A percentile compares a stretch with the other conserved stretches of the same genome.
Evolutionary conservation across 2,329 filamentous ascomycete genomes (phyloP).

Genomic region (Acrocalymma vagum): DNA sequence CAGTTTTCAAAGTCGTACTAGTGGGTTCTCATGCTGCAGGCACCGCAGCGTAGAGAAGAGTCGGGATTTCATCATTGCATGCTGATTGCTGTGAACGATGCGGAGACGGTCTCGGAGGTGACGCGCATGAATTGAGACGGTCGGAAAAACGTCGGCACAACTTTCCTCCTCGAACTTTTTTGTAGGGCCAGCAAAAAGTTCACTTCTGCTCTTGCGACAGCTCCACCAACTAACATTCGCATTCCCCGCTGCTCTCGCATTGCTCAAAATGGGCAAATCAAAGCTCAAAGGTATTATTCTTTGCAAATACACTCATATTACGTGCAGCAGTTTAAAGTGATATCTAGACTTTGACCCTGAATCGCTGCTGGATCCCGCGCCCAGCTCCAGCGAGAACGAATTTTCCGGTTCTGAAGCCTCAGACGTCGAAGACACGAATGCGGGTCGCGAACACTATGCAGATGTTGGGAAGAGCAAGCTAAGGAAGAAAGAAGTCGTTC

Average conservation of each 20-base stretch:
- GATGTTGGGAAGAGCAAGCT: slow-evolving; percentile 86
- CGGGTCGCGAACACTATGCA: slow-evolving; percentile 87
- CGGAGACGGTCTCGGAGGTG: slow-evolving; percentile 34
- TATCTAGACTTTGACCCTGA: slow-evolving; percentile 81
- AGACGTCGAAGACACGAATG: slow-evolving; percentile 54
- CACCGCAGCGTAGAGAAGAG: slow-evolving; percentile 62
- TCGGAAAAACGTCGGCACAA: slow-evolving; percentile 17
- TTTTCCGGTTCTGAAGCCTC: slow-evolving; percentile 58
- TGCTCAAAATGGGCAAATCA: slow-evolving; percentile 37
- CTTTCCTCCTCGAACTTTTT: slow-evolving; percentile 43
- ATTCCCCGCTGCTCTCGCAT: too few relatives aligned
- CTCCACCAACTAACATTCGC: slow-evolving; percentile 5
- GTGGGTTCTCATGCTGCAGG: slow-evolving; percentile 83
- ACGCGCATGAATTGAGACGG: slow-evolving; percentile 22
- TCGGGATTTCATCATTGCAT: slow-evolving; percentile 52
- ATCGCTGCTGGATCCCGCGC: slow-evolving; percentile 65
- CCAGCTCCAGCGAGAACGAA: slow-evolving; percentile 65
- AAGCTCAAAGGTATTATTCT: slow-evolving; percentile 33
- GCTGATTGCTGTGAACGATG: slow-evolving; percentile 10
- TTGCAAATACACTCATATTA: not conserved
- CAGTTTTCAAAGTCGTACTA: slow-evolving; percentile 71
- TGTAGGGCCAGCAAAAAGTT: slow-evolving; percentile 32
- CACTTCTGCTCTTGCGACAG: slow-evolving; percentile 19
- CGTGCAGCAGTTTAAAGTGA: slow-evolving; percentile 2
- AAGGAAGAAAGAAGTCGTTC: slow-evolving; percentile 73